Conservation (phyloP, 352 stramenopile genomes). For the Phytophthora constricta region DNA sequence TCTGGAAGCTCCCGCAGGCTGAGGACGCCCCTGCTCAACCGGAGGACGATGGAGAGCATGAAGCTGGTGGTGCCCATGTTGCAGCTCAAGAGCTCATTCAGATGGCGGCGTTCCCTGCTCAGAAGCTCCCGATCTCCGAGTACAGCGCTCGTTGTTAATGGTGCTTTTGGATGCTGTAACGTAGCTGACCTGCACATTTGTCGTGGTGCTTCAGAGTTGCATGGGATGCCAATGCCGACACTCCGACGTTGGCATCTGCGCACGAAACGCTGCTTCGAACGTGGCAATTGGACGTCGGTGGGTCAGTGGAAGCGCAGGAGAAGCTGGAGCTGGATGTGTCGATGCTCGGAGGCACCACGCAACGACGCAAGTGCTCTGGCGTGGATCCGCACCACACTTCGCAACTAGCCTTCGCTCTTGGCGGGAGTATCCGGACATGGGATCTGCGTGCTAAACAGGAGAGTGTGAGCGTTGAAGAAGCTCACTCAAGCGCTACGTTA, state of each 20-base stretch:
- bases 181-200: not conserved
- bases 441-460: constrained; percentile 64
- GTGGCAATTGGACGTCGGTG: constrained; percentile 55
- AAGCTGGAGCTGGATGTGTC: constrained; percentile 64
- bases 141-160: constrained; percentile 27
- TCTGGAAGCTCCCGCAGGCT: constrained; percentile 55
- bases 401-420: constrained; percentile 70
- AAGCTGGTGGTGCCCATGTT: not conserved
- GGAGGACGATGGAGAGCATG: constrained; percentile 15
- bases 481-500: constrained; percentile 62
- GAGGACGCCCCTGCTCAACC: constrained; percentile 4
- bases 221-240: constrained; percentile 42
- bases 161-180: not conserved
- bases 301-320: constrained; percentile 40
- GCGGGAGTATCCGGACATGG: constrained; percentile 73
- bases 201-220: constrained; percentile 36
- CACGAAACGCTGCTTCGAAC: constrained; percentile 58
- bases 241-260: constrained; percentile 40
- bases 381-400: constrained; percentile 87
- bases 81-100: constrained; percentile 36
- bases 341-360: constrained; percentile 41
- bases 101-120: constrained; percentile 45
- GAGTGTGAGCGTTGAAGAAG: constrained; percentile 56
- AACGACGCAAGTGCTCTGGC: constrained; percentile 42
- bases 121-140: constrained; percentile 56